These are phyloP conservation scores for Simplicillium sp. DNA, from an alignment of 2,329 filamentous ascomycete species.

Conservation along the genomic window DNA sequence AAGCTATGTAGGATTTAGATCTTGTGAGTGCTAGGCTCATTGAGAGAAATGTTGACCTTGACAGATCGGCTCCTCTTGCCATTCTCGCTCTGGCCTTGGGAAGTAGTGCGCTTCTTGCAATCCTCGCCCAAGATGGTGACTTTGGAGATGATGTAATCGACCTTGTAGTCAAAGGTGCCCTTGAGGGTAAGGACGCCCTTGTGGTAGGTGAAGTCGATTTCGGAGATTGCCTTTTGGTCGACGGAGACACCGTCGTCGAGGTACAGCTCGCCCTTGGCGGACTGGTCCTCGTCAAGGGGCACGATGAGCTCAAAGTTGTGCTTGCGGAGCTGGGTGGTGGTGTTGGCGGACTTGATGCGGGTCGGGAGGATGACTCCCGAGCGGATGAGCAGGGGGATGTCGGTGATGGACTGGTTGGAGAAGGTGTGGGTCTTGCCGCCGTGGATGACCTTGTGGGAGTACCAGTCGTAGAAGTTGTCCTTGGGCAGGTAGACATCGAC, in stretches of 20 bases:
- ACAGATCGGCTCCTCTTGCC: constrained; percentile 3
- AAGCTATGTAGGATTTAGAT: background rate
- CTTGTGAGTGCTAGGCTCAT: constrained; percentile 6
- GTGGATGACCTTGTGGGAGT: constrained; percentile 34
- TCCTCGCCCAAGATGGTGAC: constrained; percentile 38
- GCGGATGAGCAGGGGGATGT: constrained; percentile 58
- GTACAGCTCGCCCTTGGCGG: constrained; percentile 59
- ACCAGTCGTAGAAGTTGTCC: constrained; percentile 42
- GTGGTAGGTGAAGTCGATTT: constrained; percentile 51
- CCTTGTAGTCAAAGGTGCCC: constrained; percentile 45
- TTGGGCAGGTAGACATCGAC: constrained; percentile 39
- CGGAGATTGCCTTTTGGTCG: constrained; percentile 43
- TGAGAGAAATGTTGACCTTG: constrained; percentile 8
- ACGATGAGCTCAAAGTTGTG: constrained; percentile 64
- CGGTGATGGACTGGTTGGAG: constrained; percentile 26
- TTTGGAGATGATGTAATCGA: constrained; percentile 31
- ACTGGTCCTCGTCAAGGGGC: constrained; percentile 51
- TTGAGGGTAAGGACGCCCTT: constrained; percentile 37
- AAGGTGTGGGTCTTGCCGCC: constrained; percentile 27
- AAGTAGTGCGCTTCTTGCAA: constrained; percentile 2
- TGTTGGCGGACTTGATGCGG: constrained; percentile 46
- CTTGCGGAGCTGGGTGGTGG: constrained; percentile 52
- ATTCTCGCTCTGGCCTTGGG: constrained; percentile 1
- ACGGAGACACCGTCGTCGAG: constrained; percentile 69
- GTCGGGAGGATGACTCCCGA: constrained; percentile 55